Evolutionary conservation across 2,329 filamentous ascomycete species (phyloP).

Genomic region (Tympanopsis confertula): DNA sequence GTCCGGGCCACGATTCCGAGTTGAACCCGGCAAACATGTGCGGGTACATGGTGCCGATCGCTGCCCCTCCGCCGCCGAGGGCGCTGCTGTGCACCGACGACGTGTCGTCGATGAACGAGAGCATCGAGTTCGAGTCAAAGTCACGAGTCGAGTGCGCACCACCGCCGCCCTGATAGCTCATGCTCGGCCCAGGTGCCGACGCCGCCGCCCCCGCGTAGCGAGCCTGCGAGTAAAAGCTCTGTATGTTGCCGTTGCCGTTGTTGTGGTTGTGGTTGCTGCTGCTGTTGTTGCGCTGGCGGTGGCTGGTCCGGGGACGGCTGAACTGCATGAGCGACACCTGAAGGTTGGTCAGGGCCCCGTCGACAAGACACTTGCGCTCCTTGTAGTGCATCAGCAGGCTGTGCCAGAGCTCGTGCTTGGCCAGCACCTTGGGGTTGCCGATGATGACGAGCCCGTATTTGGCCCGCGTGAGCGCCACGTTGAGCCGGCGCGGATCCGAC

Average conservation of each 20-base stretch:
- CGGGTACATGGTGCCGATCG: constrained; percentile 64
- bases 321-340: constrained; percentile 92
- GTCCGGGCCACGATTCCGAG: constrained; percentile 74
- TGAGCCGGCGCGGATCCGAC: constrained; percentile 91
- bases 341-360: constrained; percentile 89
- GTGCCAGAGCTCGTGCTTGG: constrained; percentile 97
- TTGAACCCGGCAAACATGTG: constrained; percentile 93
- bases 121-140: constrained; percentile 72
- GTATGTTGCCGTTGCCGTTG: constrained; percentile 8
- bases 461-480: constrained; percentile 90
- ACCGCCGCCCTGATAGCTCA: constrained; percentile 6
- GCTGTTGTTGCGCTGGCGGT: constrained; percentile 53
- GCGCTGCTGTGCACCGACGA: constrained; percentile 91
- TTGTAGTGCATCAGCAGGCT: constrained; percentile 93
- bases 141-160: constrained; percentile 31
- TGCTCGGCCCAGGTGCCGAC: constrained; percentile 4
- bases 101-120: constrained; percentile 95
- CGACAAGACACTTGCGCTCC: constrained; percentile 87
- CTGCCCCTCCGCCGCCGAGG: constrained; percentile 71
- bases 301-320: constrained; percentile 81
- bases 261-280: constrained; percentile 5
- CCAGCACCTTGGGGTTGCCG: constrained; percentile 92
- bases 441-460: constrained; percentile 95
- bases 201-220: constrained; percentile 22
- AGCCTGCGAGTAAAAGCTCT: constrained; percentile 21